These are phyloP conservation scores for Skeletonema costatum DNA, from an alignment of 108 stramenopile genomes.

Conservation along the genomic window DNA sequence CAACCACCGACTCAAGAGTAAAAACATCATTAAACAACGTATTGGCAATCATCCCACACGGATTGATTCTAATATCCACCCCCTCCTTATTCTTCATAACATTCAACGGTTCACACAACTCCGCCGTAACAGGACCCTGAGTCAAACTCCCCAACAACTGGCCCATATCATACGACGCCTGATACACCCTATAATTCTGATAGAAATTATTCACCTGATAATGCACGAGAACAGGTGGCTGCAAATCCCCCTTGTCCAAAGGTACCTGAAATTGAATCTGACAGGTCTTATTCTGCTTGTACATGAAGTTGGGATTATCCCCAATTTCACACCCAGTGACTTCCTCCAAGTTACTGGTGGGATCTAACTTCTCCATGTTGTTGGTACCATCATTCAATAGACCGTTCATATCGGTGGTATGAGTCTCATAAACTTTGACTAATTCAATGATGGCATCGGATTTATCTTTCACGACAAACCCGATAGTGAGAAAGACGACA, in stretches of 20 bases:
- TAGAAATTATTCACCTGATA: constrained; percentile 97
- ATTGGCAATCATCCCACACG: constrained; percentile 98
- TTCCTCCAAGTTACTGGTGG: constrained; percentile 1
- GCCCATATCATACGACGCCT: constrained; percentile 12
- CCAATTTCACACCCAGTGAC: constrained; percentile 48
- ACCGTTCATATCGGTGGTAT: constrained; percentile 26
- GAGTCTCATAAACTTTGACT: constrained; percentile 57
- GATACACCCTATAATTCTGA: constrained; percentile 92
- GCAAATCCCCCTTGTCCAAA: constrained; percentile 59
- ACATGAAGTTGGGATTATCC: constrained; percentile 49
- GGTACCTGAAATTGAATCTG: constrained; percentile 43
- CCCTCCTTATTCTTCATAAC: constrained; percentile 39
- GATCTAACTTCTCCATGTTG: not conserved
- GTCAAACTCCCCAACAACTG: constrained; percentile 28
- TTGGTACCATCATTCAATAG: not conserved
- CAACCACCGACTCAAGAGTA: constrained; percentile 39
- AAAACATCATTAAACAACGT: constrained; percentile 96
- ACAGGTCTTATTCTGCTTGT: constrained; percentile 38
- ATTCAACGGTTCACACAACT: constrained; percentile 64
- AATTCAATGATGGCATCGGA: constrained; percentile 68
- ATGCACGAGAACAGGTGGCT: constrained; percentile 92
- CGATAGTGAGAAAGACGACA: constrained; percentile 68
- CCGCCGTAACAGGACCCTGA: constrained; percentile 20
- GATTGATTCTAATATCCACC: constrained; percentile 70
- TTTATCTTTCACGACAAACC: constrained; percentile 56